These are phyloP conservation scores for Naegleria lovaniensis DNA, from an alignment of 208 protist species.

Conservation along the genomic window DNA sequence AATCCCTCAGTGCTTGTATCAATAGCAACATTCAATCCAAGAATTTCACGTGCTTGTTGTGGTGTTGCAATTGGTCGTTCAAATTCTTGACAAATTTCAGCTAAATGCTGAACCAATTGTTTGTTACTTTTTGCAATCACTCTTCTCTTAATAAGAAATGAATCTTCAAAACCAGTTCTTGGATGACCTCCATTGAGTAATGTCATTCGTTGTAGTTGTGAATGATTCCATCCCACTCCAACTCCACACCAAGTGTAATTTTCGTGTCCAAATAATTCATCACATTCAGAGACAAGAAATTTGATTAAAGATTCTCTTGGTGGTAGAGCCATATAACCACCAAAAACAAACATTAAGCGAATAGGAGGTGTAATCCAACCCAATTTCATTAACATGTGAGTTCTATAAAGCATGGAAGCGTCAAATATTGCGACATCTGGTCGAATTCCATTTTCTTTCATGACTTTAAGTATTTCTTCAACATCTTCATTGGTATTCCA, in stretches of 20 bases:
- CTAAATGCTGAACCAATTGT: neutral
- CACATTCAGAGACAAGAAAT: neutral
- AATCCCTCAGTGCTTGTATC: neutral
- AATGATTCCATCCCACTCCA: neutral
- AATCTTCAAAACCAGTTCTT: conserved; percentile 10
- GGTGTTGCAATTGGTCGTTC: neutral
- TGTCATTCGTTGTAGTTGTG: neutral
- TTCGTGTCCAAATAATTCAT: neutral
- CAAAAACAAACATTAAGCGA: neutral
- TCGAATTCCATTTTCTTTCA: neutral
- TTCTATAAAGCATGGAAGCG: neutral
- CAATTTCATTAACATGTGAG: neutral
- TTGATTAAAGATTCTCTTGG: neutral
- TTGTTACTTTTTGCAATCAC: neutral
- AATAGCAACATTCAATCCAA: neutral
- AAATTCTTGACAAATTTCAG: neutral
- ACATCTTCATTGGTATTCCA: neutral
- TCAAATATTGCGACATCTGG: conserved; percentile 7
- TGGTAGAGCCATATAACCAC: neutral
- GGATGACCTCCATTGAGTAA: neutral
- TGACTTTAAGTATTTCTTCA: neutral
- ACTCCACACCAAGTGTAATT: neutral
- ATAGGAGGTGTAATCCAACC: neutral
- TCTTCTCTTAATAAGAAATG: neutral
- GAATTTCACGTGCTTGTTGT: neutral